A percentile compares a stretch with the other conserved stretches of the same genome.
Conservation (phyloP, 2,329 filamentous ascomycete genomes). For the Pyrenophora graminea region DNA sequence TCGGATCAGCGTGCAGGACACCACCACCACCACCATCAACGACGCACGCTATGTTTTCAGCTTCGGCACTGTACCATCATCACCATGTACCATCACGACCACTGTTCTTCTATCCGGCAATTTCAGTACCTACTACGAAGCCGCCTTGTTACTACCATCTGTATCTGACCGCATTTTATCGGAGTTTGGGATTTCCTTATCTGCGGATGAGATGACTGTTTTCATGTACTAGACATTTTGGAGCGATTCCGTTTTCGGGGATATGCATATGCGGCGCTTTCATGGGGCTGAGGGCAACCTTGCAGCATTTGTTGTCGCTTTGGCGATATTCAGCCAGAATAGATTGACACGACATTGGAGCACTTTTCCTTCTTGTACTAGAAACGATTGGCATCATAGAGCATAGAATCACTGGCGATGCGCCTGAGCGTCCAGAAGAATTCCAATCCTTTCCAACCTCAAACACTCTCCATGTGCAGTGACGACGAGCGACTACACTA, state of each 20-base stretch:
- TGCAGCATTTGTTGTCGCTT: background rate
- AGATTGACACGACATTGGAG: slow-evolving; percentile 9
- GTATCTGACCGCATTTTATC: slow-evolving; percentile 13
- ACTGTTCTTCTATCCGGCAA: background rate
- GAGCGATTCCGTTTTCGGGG: slow-evolving; percentile 11
- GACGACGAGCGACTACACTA: too few relatives aligned
- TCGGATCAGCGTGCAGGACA: background rate
- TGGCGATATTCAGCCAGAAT: background rate
- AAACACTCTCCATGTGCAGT: too few relatives aligned
- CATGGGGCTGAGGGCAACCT: slow-evolving; percentile 10
- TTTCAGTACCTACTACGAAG: background rate
- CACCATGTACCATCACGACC: slow-evolving; percentile 2
- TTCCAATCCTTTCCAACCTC: too few relatives aligned
- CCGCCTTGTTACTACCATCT: slow-evolving; percentile 10
- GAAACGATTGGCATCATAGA: background rate
- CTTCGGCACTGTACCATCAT: slow-evolving; percentile 5
- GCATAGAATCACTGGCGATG: background rate
- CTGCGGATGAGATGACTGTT: slow-evolving; percentile 14
- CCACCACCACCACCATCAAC: slow-evolving; percentile 1
- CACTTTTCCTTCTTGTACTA: slow-evolving; percentile 1
- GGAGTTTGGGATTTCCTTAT: slow-evolving; percentile 17
- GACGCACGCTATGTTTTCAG: background rate
- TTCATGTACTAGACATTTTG: slow-evolving; percentile 17
- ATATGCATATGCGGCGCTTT: slow-evolving; percentile 19
- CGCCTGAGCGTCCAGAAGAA: too few relatives aligned